Evolutionary conservation across 83 land plant genomes (phyloP), one percentile per base, ranked within the genome.

Genomic region (Picea abies): DNA sequence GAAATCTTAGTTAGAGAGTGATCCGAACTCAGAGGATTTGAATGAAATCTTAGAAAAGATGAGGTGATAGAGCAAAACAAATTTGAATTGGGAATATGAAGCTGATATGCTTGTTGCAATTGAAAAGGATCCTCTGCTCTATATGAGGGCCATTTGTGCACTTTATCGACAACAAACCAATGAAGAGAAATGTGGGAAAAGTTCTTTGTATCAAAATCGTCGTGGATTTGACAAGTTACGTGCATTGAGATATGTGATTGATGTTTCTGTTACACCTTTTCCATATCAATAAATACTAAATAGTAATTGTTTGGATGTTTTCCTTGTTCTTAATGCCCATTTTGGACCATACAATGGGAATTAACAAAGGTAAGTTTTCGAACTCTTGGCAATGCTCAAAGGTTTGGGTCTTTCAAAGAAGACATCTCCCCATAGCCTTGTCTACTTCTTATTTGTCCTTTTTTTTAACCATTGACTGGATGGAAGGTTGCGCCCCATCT

Each of bases 141-240:
- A 89, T 86, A 77, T 91, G 91, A 84, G 79, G 78, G 93, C 91
- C 62, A 85, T 91, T 47, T 91, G 93, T 83, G 89, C 91, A 63
- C 84, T 91, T 72, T 89, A 91, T 60, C 79, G 91, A 73, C 87
- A 83, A 78, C 91, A 91, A 79, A 89, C 88, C 0, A 16, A 61
- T 17, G 85, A 78, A 4, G 88, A 83, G 47, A 72, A 79, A 47
- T 39, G 60, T 9, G 44, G 26, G 37, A 90, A 86, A 67, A 83
- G 20, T 52, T 22, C 88, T 49, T 19, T 88, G 3, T 10, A 63
- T 75, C 49, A 17, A 25, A 90, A 90, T 47, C 66, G 52, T 3
- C 80, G 88, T 10, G 92, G 92, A 17, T 90, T 90, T 76, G 89
- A 82, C 81, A 70, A 84, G 62, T 60, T 73, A 60, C 85, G 88